phyloP scores from a whole-genome alignment of 352 stramenopile species.

The Phytophthora quininea region DNA sequence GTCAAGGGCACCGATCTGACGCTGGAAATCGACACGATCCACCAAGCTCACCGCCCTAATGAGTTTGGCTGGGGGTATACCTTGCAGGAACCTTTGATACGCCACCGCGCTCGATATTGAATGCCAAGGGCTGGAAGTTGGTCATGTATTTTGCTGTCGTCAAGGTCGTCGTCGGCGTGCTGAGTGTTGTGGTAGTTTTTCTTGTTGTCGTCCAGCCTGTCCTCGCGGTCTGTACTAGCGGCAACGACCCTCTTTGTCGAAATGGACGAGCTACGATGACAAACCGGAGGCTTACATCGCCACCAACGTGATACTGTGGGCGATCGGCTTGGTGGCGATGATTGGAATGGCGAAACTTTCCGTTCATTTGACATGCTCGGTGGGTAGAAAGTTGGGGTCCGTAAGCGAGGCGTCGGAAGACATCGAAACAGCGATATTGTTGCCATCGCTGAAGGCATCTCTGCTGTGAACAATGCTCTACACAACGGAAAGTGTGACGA shows the following conservation, averaged over 20 bases:
- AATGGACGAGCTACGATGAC: constrained; percentile 15
- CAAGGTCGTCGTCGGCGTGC: constrained; percentile 3
- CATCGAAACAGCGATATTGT: too few relatives aligned
- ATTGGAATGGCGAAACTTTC: constrained; percentile 12
- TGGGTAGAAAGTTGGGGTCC: too few relatives aligned
- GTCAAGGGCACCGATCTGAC: neutral
- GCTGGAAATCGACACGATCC: neutral
- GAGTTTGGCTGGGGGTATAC: neutral
- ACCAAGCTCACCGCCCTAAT: neutral
- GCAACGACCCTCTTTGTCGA: neutral
- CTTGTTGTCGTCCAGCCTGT: neutral
- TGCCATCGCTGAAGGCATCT: too few relatives aligned
- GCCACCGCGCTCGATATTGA: neutral
- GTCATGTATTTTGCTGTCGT: constrained; percentile 6
- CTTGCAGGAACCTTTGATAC: too few relatives aligned
- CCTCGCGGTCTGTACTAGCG: constrained; percentile 3
- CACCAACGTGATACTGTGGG: neutral
- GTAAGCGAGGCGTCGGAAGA: too few relatives aligned
- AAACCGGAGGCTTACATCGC: constrained; percentile 20
- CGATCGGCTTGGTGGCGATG: constrained; percentile 11
- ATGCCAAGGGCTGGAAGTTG: neutral
- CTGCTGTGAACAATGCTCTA: too few relatives aligned
- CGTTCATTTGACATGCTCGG: constrained; percentile 1
- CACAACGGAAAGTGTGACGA: too few relatives aligned
- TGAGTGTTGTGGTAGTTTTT: constrained; percentile 1